Base-by-base conservation (phyloP, 75 land plant genomes). In the Pinus taeda region DNA sequence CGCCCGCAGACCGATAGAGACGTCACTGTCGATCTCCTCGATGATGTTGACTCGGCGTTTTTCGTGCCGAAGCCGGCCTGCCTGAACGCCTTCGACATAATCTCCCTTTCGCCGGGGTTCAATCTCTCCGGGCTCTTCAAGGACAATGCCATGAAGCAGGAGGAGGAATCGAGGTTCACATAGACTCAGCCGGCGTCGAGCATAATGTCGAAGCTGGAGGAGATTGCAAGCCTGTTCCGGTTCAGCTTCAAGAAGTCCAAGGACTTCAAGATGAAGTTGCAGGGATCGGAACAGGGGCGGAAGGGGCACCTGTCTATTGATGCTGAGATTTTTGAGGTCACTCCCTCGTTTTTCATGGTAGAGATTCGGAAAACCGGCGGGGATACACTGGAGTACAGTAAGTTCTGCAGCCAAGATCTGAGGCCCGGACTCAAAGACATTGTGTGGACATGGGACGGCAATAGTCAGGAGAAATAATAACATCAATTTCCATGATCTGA, bases 281-380 rank as follows among this genome's bases (percentile, higher is more conserved):
- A 78, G 62, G 82, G 84, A 21, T 37, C 59, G n/a, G 79, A 72
- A 29, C 33, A 74, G 60, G 82, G 80, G 30, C 45, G 82, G 24
- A 80, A 76, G 57, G 82, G 73, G n/a, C 79, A 66, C n/a, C 60
- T 80, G 55, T 80, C 81, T 61, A 56, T 80, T 33, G n/a, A 80
- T 57, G 76, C 87, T 55, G 89, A 88, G 86, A 79, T 88, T 13
- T 80, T 86, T 29, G 83, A 86, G 26, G 81, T 81, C 8, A 67
- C 88, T 4, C 80, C 85, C 33, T 61, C 76, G 56, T 58, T 86
- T 22, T 70, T 76, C 63, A 29, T 86, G 77, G 85, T 86, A 57
- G 85, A 86, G 75, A 5, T 86, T 57, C 74, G 78, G 69, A 86
- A 83, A 57, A 77, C 81, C 3, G 55, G 69, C 36, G 88, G 88